phyloP scores from a whole-genome alignment of 225 moss, liverwort and hornwort species.

The Ulota crispa region DNA sequence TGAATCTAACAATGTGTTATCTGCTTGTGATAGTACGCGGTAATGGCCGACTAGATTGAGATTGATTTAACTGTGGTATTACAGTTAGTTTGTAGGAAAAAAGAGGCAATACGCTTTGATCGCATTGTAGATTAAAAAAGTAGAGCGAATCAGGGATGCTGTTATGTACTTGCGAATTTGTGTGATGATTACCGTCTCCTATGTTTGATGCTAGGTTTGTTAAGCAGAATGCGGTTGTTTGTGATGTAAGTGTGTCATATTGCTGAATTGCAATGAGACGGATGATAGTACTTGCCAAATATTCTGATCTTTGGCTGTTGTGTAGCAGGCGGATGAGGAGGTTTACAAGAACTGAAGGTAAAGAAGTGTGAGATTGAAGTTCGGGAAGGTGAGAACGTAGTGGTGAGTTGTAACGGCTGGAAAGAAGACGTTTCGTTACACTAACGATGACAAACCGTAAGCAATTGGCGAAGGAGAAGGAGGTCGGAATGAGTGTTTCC shows the following conservation, averaged over 20 bases:
- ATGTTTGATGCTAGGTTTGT: background rate
- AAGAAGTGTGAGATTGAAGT: background rate
- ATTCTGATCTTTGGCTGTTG: background rate
- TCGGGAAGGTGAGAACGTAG: background rate
- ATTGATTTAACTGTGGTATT: background rate
- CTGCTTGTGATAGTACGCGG: background rate
- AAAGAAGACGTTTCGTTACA: background rate
- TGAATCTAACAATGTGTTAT: background rate
- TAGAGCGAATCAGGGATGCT: background rate
- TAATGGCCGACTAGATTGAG: background rate
- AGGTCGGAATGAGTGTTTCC: slow-evolving; percentile 45
- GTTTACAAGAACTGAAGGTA: background rate
- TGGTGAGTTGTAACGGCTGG: background rate
- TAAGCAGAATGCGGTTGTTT: background rate
- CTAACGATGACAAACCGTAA: slow-evolving; percentile 52
- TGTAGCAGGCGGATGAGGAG: background rate
- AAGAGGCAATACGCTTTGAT: background rate
- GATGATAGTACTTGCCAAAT: background rate
- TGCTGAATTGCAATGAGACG: background rate
- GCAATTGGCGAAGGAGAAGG: slow-evolving; percentile 44
- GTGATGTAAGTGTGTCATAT: background rate
- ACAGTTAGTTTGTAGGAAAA: background rate
- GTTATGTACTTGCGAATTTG: background rate
- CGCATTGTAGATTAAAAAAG: background rate
- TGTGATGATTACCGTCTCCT: background rate